Conservation (phyloP, 108 stramenopile species). For the Chaetoceros muelleri region DNA sequence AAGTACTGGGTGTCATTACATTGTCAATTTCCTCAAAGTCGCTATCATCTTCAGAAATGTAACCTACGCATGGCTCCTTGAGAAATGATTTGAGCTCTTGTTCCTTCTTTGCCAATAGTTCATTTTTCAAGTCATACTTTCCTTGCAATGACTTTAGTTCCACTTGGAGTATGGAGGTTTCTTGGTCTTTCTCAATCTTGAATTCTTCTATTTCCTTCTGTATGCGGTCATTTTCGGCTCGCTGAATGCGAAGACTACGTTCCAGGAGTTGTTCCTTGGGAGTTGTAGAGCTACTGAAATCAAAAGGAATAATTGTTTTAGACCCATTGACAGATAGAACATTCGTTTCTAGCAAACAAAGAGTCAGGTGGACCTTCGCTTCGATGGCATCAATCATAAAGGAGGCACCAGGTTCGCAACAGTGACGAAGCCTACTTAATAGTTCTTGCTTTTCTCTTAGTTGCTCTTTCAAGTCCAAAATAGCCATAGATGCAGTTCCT, state of each 20-base stretch:
- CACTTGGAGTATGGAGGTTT: conserved; percentile 2
- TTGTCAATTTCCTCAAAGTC: conserved; percentile 17
- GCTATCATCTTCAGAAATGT: conserved; percentile 48
- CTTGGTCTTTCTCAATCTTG: conserved; percentile 9
- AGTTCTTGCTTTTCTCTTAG: not conserved
- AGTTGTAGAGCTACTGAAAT: not conserved
- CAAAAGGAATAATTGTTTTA: not conserved
- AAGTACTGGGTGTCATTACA: not conserved
- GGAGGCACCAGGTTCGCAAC: not conserved
- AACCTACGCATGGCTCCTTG: conserved; percentile 22
- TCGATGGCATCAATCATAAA: not conserved
- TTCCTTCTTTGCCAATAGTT: conserved; percentile 42
- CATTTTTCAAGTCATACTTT: conserved; percentile 28
- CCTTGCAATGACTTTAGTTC: conserved; percentile 25
- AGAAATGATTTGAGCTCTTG: conserved; percentile 37
- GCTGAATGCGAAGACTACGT: not conserved
- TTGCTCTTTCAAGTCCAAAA: not conserved
- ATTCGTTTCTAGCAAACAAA: not conserved
- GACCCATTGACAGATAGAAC: not conserved
- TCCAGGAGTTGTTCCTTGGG: not conserved
- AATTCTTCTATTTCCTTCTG: not conserved
- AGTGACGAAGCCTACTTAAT: not conserved
- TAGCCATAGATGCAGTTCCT: not conserved
- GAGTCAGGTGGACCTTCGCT: not conserved
- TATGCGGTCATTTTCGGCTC: not conserved